A percentile compares a stretch with the other conserved stretches of the same genome.
Evolutionary conservation across 345 rosid genomes (phyloP).

Genomic region (Mercurialis annua): DNA sequence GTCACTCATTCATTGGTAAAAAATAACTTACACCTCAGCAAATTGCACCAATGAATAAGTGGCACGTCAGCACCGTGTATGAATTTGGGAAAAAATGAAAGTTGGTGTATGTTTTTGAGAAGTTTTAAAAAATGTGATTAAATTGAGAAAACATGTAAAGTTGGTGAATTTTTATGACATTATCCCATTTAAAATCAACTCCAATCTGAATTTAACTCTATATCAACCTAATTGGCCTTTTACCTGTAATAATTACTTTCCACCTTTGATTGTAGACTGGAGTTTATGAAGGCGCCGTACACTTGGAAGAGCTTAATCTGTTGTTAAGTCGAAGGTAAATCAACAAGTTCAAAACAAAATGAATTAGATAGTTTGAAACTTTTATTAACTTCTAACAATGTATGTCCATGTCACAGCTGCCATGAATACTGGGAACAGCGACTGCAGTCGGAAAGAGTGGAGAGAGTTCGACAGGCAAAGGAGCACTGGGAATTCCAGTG

Average conservation of each 20-base stretch:
- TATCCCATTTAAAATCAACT: too few relatives aligned
- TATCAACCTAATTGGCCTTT: not conserved
- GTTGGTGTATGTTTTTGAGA: too few relatives aligned
- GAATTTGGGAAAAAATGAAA: too few relatives aligned
- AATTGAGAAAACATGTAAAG: too few relatives aligned
- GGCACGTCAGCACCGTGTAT: too few relatives aligned
- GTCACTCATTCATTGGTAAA: too few relatives aligned
- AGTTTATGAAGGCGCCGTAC: slow-evolving; percentile 68
- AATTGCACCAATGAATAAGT: too few relatives aligned
- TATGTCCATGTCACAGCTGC: slow-evolving; percentile 45
- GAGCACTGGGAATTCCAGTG: slow-evolving; percentile 85
- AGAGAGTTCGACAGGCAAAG: slow-evolving; percentile 66
- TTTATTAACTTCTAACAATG: not conserved
- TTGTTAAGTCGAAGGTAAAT: slow-evolving; percentile 65
- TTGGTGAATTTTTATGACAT: too few relatives aligned
- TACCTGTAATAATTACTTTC: not conserved
- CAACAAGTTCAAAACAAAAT: not conserved
- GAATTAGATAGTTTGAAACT: not conserved
- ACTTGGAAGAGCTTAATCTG: slow-evolving; percentile 76
- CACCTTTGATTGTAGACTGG: slow-evolving; percentile 35
- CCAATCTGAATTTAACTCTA: too few relatives aligned
- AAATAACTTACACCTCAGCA: too few relatives aligned
- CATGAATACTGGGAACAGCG: slow-evolving; percentile 69
- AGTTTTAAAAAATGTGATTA: too few relatives aligned
- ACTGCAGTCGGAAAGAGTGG: slow-evolving; percentile 58